Conservation (phyloP, 768 basidiomycete species). For the Roridomyces roridus region DNA sequence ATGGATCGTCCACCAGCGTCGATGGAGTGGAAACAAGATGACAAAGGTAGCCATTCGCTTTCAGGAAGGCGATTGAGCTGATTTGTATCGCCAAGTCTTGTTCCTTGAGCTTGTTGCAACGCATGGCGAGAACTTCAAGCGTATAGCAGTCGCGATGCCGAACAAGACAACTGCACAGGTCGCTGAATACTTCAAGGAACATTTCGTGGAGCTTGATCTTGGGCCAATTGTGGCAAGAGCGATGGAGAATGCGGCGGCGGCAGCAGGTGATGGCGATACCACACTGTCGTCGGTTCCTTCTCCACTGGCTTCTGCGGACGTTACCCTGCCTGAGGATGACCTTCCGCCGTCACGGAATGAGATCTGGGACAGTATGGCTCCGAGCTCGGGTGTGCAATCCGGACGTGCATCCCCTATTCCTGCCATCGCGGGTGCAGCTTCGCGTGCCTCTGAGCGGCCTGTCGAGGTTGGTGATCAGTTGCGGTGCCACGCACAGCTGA, state of each 20-base stretch:
- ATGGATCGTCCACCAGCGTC: constrained; percentile 30
- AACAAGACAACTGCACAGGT: constrained; percentile 69
- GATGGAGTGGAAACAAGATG: constrained; percentile 68
- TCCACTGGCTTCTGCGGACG: not conserved
- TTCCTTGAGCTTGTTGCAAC: constrained; percentile 64
- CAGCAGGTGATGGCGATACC: not conserved
- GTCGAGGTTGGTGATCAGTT: too few species aligned
- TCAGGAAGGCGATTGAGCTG: too few species aligned
- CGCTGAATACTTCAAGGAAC: constrained; percentile 54
- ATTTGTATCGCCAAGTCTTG: constrained; percentile 34
- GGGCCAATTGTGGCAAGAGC: constrained; percentile 41
- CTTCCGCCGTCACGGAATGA: not conserved
- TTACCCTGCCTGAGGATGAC: not conserved
- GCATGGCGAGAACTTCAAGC: constrained; percentile 70
- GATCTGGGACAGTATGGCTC: constrained; percentile 23
- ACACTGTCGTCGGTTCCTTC: constrained; percentile 8
- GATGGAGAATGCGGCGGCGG: not conserved
- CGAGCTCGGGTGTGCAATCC: constrained; percentile 13
- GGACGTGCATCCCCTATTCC: not conserved
- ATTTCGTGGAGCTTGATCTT: constrained; percentile 47
- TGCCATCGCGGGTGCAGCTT: not conserved
- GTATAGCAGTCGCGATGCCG: constrained; percentile 72
- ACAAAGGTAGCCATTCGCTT: too few species aligned
- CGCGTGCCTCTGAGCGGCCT: not conserved
- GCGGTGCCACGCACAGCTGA: too few species aligned